Percentiles rank a stretch among this genome's conserved stretches.
Conservation (phyloP, 108 stramenopile genomes). For the Chaetoceros muelleri region DNA sequence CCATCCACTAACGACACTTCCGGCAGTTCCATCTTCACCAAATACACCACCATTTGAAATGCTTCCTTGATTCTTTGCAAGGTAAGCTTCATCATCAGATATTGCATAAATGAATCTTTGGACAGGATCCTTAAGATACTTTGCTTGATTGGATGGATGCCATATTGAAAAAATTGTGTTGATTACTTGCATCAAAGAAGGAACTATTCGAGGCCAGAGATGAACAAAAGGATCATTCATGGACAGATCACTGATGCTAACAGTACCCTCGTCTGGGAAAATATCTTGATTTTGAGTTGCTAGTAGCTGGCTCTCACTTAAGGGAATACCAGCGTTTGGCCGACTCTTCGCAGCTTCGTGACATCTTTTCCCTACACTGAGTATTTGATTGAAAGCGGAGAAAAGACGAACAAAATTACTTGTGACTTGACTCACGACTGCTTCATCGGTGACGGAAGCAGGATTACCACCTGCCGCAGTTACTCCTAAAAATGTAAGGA, state of each 20-base stretch:
- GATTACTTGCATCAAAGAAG: slow-evolving; percentile 41
- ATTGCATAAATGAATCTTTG: slow-evolving; percentile 78
- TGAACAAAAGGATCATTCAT: slow-evolving; percentile 79
- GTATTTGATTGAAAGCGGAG: slow-evolving; percentile 70
- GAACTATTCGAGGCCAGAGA: slow-evolving; percentile 76
- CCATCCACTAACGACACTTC: slow-evolving; percentile 65
- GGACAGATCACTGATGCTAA: slow-evolving; percentile 66
- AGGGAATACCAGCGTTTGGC: slow-evolving; percentile 30
- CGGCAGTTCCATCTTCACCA: slow-evolving; percentile 85
- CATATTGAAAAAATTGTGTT: slow-evolving; percentile 56
- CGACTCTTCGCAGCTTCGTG: slow-evolving; percentile 74
- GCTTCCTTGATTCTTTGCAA: slow-evolving; percentile 58
- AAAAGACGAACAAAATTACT: slow-evolving; percentile 41
- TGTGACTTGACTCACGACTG: slow-evolving; percentile 49
- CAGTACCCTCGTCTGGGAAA: slow-evolving; percentile 76
- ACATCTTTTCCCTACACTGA: slow-evolving; percentile 81
- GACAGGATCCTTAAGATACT: slow-evolving; percentile 43
- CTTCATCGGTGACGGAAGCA: slow-evolving; percentile 46
- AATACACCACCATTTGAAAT: slow-evolving; percentile 64
- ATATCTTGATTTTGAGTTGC: slow-evolving; percentile 13
- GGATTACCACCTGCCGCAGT: slow-evolving; percentile 46
- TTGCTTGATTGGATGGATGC: slow-evolving; percentile 57
- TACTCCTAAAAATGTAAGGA: slow-evolving; percentile 54
- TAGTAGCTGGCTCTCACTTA: slow-evolving; percentile 30
- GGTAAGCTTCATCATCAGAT: slow-evolving; percentile 82